Base-by-base conservation (phyloP, 2,329 filamentous ascomycete species). In the Arthroderma sp. region DNA sequence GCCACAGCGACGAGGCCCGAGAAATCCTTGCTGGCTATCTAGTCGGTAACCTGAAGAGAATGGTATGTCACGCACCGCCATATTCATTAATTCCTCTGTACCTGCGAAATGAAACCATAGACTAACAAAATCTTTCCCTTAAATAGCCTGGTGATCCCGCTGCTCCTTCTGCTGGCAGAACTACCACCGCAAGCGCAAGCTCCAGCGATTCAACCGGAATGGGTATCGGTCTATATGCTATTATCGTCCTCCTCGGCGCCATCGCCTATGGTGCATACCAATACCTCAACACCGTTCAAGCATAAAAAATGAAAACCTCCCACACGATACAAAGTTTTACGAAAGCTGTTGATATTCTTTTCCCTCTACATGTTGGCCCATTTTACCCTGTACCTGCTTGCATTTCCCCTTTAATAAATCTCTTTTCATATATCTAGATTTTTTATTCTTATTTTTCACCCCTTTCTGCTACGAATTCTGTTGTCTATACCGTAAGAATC, bases 1-100 rank as follows among this genome's bases (percentile, higher is more conserved):
- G 91, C 62, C 91, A 98, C 82, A 93, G 85, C 59, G 91, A 98
- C 68, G 91, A 98, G 75, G 91, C 91, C 55, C 83, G 91, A 55
- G 89, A 96, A 73, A 89, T 94, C 55, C 80, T 98, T 47, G 80
- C 83, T 30, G 77, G 78, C 59, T 72, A 94, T 53, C 68, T 80
- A 43, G 75, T 91, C 54, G 88, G 85, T 53, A 73, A 62, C 33
- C 68, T 95, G 64, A 93, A 94, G 80, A 78, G 85, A 65, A 64
- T 77, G 73, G 85, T 93, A 75, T 59, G 79, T 63, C 48, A 22
- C 15, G 15, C 15, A 22, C 32, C 2, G 9, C 32, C 9, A 34
- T 34, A 9, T 9, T 11, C 9, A 34, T 34, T 34, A 9, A 34
- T 34, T 34, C 32, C 11, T 11, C 9, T 34, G 2, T 34, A 34